Percentiles rank a stretch among this genome's conserved stretches.
Conservation (phyloP, 2,329 filamentous ascomycete species). For the Xylariaceae sp. region DNA sequence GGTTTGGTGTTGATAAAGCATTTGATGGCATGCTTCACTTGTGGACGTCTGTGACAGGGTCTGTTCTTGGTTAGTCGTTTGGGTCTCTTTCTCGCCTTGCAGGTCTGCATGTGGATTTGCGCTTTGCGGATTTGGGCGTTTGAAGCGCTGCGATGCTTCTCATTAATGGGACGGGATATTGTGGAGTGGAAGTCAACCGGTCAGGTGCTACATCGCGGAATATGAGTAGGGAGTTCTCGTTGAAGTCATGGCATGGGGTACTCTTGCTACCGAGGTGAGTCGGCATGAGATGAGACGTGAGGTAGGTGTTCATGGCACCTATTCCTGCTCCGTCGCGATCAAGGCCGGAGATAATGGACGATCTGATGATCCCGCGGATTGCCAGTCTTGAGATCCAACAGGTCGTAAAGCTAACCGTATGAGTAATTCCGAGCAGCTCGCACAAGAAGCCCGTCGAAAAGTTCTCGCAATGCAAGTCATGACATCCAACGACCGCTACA, state of each 20-base stretch:
- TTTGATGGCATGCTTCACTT: conserved; percentile 33
- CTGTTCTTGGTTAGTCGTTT: conserved; percentile 34
- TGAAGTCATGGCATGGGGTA: conserved; percentile 4
- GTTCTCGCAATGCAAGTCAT: too few relatives aligned
- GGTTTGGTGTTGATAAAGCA: conserved; percentile 39
- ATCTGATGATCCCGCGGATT: neutral
- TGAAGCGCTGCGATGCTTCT: neutral
- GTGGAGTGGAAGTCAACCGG: conserved; percentile 25
- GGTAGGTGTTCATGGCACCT: neutral
- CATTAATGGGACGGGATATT: too few relatives aligned
- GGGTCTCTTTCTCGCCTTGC: neutral
- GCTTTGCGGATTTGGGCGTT: neutral
- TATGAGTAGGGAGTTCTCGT: conserved; percentile 12
- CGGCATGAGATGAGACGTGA: conserved; percentile 16
- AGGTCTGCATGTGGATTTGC: neutral
- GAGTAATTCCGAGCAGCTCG: too few relatives aligned
- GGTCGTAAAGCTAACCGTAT: too few relatives aligned
- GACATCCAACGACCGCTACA: neutral
- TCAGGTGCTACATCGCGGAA: conserved; percentile 11
- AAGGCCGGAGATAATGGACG: neutral
- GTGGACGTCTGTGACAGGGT: conserved; percentile 25
- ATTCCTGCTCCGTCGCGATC: conserved; percentile 6
- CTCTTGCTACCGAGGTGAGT: conserved; percentile 13
- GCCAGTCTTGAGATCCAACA: neutral
- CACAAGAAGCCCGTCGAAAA: too few relatives aligned